Evolutionary conservation across 352 stramenopile genomes (phyloP).

Genomic region (Peronospora tabacina): DNA sequence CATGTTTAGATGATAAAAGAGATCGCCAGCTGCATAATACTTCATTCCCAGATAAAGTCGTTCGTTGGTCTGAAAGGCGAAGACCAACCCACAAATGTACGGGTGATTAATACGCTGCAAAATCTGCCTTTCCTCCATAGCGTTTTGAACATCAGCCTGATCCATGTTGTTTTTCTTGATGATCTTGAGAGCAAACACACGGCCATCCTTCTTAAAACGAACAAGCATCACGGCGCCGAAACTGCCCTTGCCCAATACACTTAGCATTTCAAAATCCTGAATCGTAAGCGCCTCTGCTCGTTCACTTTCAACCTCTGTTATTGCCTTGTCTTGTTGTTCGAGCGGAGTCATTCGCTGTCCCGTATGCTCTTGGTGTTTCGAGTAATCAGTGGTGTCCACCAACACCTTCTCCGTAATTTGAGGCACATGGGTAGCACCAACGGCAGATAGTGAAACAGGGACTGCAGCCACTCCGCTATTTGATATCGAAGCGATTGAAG

Average conservation of each 20-base stretch:
- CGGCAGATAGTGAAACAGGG: conserved; percentile 2
- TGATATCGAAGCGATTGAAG: conserved; percentile 8
- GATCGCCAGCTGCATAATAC: conserved; percentile 80
- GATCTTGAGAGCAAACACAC: conserved; percentile 86
- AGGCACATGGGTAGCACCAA: conserved; percentile 14
- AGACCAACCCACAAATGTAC: conserved; percentile 83
- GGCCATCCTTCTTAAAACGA: conserved; percentile 83
- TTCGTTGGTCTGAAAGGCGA: conserved; percentile 86
- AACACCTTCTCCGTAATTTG: conserved; percentile 32
- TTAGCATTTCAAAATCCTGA: conserved; percentile 88
- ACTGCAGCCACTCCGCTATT: conserved; percentile 4
- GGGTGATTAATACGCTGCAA: conserved; percentile 83
- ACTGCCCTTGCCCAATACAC: conserved; percentile 77
- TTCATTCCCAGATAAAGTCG: conserved; percentile 87
- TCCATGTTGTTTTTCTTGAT: conserved; percentile 89
- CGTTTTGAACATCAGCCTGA: conserved; percentile 72
- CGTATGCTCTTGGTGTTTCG: conserved; percentile 27
- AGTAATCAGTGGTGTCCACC: conserved; percentile 29
- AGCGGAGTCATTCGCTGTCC: conserved; percentile 14
- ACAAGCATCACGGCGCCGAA: conserved; percentile 87
- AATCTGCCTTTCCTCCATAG: conserved; percentile 86
- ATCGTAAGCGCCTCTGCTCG: conserved; percentile 63
- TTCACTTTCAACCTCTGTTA: conserved; percentile 11
- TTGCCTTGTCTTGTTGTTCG: conserved; percentile 11
- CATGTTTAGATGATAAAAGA: conserved; percentile 87